Percentiles rank a stretch among this genome's conserved stretches.
These are phyloP conservation scores for Candida morakotiae DNA, from an alignment of 805 yeast species.

Conservation along the genomic window DNA sequence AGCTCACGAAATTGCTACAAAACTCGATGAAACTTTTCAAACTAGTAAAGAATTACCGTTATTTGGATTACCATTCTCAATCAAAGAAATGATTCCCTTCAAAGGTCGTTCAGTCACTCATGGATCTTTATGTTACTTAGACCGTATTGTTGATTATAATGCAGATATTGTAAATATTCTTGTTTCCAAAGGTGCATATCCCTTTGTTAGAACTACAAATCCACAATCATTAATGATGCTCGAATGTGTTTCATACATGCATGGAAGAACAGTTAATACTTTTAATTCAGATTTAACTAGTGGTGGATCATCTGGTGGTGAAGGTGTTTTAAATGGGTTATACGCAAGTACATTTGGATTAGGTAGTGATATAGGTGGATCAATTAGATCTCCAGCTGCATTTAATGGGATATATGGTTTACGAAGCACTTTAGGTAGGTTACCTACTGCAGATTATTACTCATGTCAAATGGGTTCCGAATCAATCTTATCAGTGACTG, in stretches of 20 bases:
- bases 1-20: slow-evolving; percentile 14
- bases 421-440: slow-evolving; percentile 17
- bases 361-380: slow-evolving; percentile 25
- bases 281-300: slow-evolving; percentile 14
- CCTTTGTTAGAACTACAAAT: slow-evolving; percentile 18
- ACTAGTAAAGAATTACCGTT: slow-evolving; percentile 10
- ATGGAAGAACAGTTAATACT: slow-evolving; percentile 19
- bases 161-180: slow-evolving; percentile 15
- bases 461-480: slow-evolving; percentile 20
- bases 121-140: slow-evolving; percentile 16
- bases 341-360: slow-evolving; percentile 18
- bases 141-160: slow-evolving; percentile 16
- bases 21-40: slow-evolving; percentile 14
- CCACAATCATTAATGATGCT: slow-evolving; percentile 21
- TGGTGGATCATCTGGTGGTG: slow-evolving; percentile 26
- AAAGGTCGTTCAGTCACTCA: slow-evolving; percentile 14
- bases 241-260: slow-evolving; percentile 16
- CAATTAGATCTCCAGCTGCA: slow-evolving; percentile 19
- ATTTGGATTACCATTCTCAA: slow-evolving; percentile 19
- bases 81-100: slow-evolving; percentile 20
- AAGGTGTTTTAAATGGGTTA: slow-evolving; percentile 18
- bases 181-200: slow-evolving; percentile 15
- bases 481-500: slow-evolving; percentile 25
- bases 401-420: slow-evolving; percentile 20
- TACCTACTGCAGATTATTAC: slow-evolving; percentile 16